Conservation (phyloP, 2,329 filamentous ascomycete species). For the Cordyceps cicadae region DNA sequence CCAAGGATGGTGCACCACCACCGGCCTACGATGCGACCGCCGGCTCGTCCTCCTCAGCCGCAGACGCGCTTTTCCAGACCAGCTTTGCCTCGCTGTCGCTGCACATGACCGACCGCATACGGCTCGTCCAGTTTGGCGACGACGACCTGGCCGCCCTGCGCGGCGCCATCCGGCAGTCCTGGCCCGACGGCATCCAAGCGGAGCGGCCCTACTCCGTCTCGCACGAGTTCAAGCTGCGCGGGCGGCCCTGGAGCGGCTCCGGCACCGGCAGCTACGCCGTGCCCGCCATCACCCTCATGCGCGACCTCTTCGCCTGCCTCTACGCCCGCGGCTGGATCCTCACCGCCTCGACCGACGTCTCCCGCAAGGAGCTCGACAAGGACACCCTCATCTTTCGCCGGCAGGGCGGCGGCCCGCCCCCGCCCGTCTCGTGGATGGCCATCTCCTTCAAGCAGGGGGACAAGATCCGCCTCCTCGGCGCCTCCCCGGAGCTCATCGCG, state of each 20-base stretch:
- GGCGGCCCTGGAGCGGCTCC: slow-evolving; percentile 3
- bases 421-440: slow-evolving; percentile 7
- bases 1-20: not conserved
- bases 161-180: not conserved
- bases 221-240: slow-evolving; percentile 12
- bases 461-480: slow-evolving; percentile 10
- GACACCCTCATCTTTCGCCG: slow-evolving; percentile 10
- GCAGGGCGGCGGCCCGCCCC: not conserved
- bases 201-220: slow-evolving; percentile 4
- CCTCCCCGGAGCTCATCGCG: not conserved
- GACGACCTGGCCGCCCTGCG: slow-evolving; percentile 3
- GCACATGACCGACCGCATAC: slow-evolving; percentile 8
- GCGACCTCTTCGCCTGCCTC: slow-evolving; percentile 7
- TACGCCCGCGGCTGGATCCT: slow-evolving; percentile 10
- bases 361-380: slow-evolving; percentile 8
- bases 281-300: slow-evolving; percentile 3
- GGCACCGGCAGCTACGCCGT: slow-evolving; percentile 6
- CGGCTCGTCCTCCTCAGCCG: not conserved
- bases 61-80: not conserved
- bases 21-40: slow-evolving; percentile 2
- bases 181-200: slow-evolving; percentile 4
- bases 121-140: slow-evolving; percentile 2
- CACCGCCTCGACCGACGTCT: slow-evolving; percentile 9
- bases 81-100: slow-evolving; percentile 10
- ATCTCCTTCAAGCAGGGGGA: slow-evolving; percentile 7